These are phyloP conservation scores for Eimeria maxima DNA, from an alignment of 169 alveolate genomes.

Conservation along the genomic window DNA sequence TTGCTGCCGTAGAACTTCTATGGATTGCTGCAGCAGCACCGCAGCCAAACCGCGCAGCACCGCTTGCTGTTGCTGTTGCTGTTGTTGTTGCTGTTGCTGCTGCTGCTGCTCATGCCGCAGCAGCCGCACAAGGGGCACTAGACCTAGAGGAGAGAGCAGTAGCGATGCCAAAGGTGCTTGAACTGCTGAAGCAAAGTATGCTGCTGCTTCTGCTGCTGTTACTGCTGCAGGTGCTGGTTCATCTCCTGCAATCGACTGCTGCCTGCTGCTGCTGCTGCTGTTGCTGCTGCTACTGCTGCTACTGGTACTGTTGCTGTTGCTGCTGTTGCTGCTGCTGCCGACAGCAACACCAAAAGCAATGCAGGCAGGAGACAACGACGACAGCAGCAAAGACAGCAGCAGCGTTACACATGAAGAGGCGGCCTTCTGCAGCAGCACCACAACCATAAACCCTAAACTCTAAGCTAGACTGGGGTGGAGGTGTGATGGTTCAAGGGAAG, in stretches of 20 bases:
- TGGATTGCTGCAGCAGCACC: conserved; percentile 45
- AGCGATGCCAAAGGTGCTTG: conserved; percentile 37
- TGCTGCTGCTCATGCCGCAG: conserved; percentile 51
- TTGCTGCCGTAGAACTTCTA: conserved; percentile 19
- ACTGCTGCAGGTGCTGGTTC: not conserved
- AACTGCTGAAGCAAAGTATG: conserved; percentile 19
- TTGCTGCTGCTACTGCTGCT: not conserved
- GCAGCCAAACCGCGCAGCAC: conserved; percentile 40
- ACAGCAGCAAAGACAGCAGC: conserved; percentile 36
- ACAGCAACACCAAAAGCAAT: conserved; percentile 9
- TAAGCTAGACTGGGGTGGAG: not conserved
- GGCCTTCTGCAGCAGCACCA: conserved; percentile 26
- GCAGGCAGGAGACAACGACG: conserved; percentile 17
- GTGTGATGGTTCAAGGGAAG: not conserved
- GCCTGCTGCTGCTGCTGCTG: conserved; percentile 18
- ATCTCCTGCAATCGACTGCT: not conserved
- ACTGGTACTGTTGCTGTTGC: not conserved
- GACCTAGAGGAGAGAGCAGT: conserved; percentile 30
- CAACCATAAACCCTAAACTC: not conserved
- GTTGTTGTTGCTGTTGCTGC: conserved; percentile 27
- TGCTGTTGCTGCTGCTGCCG: not conserved
- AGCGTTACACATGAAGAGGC: not conserved
- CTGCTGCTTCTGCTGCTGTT: not conserved
- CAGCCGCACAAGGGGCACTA: conserved; percentile 20
- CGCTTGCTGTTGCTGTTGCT: not conserved